Evolutionary conservation across 2,329 filamentous ascomycete genomes (phyloP), one percentile per base, ranked within the genome.

Genomic region (Aspergillus awamori): DNA sequence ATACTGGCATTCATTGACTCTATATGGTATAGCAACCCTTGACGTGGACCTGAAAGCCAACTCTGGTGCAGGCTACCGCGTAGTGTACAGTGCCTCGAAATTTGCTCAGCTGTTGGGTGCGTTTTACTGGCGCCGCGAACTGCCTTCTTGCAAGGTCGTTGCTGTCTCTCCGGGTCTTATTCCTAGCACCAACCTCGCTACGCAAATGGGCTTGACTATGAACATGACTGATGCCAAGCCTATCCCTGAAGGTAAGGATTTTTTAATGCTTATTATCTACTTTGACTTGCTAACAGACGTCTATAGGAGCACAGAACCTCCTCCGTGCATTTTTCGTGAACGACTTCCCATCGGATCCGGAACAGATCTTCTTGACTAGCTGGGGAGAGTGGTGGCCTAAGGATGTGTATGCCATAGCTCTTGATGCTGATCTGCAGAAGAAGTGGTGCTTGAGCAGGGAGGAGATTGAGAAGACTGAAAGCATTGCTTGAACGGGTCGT

Each of bases 331-430:
- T 68, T 38, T 58, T 54, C 2, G 54, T 39, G 8, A 63, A 57
- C 2, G 61, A 71, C 26, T 20, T 71, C 10, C 69, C 69, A 3
- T 51, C 53, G 6, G 66, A 71, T 33, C 68, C 67, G 0, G 61
- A 71, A 43, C 68, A 70, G 38, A 63, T 71, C 15, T 69, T 71
- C 53, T 45, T 71, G 60, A 71, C 69, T 24, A 71, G 68, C 43
- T 71, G 69, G 69, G 69, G 69, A n/a, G 68, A 71, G 51, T 71
- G 69, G 68, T 71, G 69, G 68, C 62, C 69, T 4, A 69, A 60
- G 59, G 65, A 70, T 61, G 68, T 70, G 24, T 68, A 69, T 59
- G 58, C 61, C 5, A 4, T 63, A 13, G 69, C 65, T 11, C 58
- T 71, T 33, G 69, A 71, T 49, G 24, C 39, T 5, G 48, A 47